These are phyloP conservation scores for Hanseniaspora hatyaiensis DNA, from an alignment of 805 yeast genomes.

Conservation along the genomic window DNA sequence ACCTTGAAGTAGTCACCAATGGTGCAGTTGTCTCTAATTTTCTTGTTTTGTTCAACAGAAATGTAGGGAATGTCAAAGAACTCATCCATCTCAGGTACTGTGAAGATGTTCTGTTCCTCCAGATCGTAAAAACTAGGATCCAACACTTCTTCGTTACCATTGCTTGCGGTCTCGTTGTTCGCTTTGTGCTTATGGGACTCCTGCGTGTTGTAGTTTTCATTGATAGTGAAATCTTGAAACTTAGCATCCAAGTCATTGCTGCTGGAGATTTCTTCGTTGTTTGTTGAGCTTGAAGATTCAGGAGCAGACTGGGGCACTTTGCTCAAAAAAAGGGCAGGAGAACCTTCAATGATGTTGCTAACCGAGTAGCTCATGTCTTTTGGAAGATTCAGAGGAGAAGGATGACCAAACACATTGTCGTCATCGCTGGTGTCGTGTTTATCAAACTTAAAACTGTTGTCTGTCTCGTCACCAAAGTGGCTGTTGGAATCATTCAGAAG, in stretches of 20 bases:
- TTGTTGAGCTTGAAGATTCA: background rate
- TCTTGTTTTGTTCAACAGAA: conserved; percentile 31
- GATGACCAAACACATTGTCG: background rate
- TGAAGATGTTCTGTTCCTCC: conserved; percentile 18
- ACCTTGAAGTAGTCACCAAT: conserved; percentile 84
- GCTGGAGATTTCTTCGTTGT: too few relatives aligned
- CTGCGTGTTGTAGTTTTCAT: too few relatives aligned
- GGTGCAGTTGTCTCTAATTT: conserved; percentile 48
- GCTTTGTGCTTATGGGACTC: too few relatives aligned
- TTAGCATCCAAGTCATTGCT: conserved; percentile 17
- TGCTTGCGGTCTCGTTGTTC: conserved; percentile 24
- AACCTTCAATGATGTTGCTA: background rate
- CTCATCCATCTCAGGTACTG: conserved; percentile 27
- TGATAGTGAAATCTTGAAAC: too few relatives aligned
- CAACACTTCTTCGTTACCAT: background rate
- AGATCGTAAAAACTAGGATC: conserved; percentile 30
- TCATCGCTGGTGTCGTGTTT: conserved; percentile 23
- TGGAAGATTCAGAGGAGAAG: background rate
- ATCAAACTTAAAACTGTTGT: too few relatives aligned
- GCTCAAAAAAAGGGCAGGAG: background rate
- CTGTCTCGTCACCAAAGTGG: too few relatives aligned
- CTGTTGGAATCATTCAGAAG: too few relatives aligned
- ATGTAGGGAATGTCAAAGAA: conserved; percentile 29
- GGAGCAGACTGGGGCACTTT: conserved; percentile 8
- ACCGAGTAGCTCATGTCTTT: background rate